phyloP scores from a whole-genome alignment of 2,329 filamentous ascomycete species.

The Alternaria postmessia region DNA sequence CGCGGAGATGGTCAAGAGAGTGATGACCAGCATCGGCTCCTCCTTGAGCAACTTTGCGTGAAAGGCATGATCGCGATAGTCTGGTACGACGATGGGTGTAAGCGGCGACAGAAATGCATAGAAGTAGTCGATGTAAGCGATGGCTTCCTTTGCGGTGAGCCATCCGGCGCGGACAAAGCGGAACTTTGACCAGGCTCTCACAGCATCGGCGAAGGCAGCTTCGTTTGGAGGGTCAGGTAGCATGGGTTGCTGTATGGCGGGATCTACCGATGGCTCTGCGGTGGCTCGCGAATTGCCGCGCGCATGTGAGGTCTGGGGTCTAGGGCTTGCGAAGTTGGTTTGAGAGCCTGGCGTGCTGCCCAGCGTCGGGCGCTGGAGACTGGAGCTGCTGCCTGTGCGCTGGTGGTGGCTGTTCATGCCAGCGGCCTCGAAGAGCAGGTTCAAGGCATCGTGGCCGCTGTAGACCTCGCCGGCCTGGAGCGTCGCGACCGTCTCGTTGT shows the following conservation, averaged over 20 bases:
- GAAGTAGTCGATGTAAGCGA: constrained; percentile 95
- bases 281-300: constrained; percentile 34
- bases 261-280: constrained; percentile 41
- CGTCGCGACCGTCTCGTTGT: constrained; percentile 67
- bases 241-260: constrained; percentile 38
- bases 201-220: constrained; percentile 65
- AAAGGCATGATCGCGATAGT: constrained; percentile 82
- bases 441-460: constrained; percentile 90
- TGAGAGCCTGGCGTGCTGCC: constrained; percentile 50
- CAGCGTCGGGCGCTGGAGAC: constrained; percentile 46
- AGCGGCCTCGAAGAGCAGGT: constrained; percentile 87
- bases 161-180: constrained; percentile 96
- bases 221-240: constrained; percentile 46
- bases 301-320: constrained; percentile 32
- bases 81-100: constrained; percentile 91
- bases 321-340: constrained; percentile 46
- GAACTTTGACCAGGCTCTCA: constrained; percentile 89
- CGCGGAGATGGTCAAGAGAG: constrained; percentile 88
- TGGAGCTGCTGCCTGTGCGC: constrained; percentile 57
- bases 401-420: constrained; percentile 59
- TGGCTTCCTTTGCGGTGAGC: constrained; percentile 93
- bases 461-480: constrained; percentile 75
- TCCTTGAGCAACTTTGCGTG: constrained; percentile 84
- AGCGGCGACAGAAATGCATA: constrained; percentile 90
- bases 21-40: constrained; percentile 91